Evolutionary conservation across 2,329 filamentous ascomycete species (phyloP), one percentile per base, ranked within the genome.

Genomic region (Sordariomycetes sp.): DNA sequence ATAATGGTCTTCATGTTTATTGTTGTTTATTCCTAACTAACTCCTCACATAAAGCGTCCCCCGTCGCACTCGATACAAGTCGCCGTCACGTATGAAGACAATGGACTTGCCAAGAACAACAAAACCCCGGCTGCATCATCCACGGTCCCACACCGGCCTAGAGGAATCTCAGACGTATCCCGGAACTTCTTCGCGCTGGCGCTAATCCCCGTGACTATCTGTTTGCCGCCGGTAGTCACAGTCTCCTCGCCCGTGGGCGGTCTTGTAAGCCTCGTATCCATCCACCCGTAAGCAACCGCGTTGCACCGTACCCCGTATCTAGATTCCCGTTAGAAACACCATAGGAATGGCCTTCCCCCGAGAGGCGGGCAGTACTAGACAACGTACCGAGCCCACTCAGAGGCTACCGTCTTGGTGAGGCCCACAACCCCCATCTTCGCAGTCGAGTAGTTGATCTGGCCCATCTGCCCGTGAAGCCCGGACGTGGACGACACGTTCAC

Each of bases 401-500:
- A 95, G 3, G 90, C 90, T 67, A 96, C 90, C 1, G 90, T 91
- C 76, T 94, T 95, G 60, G 88, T 92, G 59, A 96, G 79, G 6
- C 91, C 91, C 12, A 82, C 82, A 16, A 96, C 83, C 53, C 89
- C 91, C 3, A 90, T 88, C 76, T 96, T 96, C 58, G 89, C 91
- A 54, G 92, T 76, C 40, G 87, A 81, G 72, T 96, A 96, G 78
- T 96, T 96, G 65, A 87, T 83, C 77, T 96, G 90, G n/a, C 90
- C 90, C 8, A 90, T 88, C 68, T 96, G 96, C 58, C 91, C 91
- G 71, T 95, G 84, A 14, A 94, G 76, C 57, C 91, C 90, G 35
- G 83, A 89, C 1, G 90, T 95, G 57, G 83, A 89, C 58, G 83
- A 88, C 70, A 96, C 89, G 71, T 94, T 95, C 74, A 96, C 81